Evolutionary conservation across 2,329 filamentous ascomycete species (phyloP).

Genomic region (Alternaria alternata): DNA sequence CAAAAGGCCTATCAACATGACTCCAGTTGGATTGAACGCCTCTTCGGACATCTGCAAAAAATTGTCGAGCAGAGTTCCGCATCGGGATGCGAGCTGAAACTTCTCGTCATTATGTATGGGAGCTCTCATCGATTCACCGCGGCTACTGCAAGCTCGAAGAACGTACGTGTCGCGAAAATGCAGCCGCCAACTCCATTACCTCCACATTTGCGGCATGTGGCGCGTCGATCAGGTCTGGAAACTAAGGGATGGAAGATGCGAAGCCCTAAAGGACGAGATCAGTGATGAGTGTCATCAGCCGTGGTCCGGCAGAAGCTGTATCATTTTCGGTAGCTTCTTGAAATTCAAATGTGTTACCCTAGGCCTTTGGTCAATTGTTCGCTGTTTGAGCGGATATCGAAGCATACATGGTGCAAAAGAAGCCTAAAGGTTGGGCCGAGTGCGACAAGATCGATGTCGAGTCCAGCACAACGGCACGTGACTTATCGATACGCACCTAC

Average conservation of each 20-base stretch:
- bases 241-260: neutral
- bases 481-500: conserved; percentile 22
- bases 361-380: too few relatives aligned
- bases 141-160: neutral
- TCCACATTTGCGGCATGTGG: neutral
- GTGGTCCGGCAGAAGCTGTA: neutral
- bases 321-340: neutral
- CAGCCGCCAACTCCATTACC: neutral
- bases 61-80: neutral
- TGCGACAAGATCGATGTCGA: too few relatives aligned
- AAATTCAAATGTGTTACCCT: too few relatives aligned
- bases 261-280: neutral
- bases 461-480: neutral
- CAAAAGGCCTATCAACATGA: too few relatives aligned
- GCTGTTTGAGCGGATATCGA: too few relatives aligned
- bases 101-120: neutral
- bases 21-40: too few relatives aligned
- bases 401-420: too few relatives aligned
- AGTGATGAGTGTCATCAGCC: too few relatives aligned
- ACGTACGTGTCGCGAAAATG: neutral
- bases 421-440: too few relatives aligned
- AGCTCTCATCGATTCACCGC: neutral
- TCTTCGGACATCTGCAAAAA: too few relatives aligned
- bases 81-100: neutral
- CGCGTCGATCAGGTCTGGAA: neutral